phyloP scores from a whole-genome alignment of 2,329 filamentous ascomycete species.

The Ramichloridium luteum region DNA sequence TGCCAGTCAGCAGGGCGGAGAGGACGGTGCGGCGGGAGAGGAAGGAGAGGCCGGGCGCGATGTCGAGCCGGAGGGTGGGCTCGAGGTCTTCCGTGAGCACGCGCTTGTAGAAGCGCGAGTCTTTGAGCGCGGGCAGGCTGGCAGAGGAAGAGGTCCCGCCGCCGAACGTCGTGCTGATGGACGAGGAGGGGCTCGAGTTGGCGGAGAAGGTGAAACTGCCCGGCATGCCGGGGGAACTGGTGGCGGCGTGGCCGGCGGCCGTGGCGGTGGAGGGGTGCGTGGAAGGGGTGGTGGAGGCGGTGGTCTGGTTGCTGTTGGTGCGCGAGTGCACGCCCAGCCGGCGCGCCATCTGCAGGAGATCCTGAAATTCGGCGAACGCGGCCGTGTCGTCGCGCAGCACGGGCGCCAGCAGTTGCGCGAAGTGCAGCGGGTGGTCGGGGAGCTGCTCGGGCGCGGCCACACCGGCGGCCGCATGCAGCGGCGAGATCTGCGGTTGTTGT shows the following conservation, averaged over 20 bases:
- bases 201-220: constrained; percentile 29
- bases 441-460: constrained; percentile 40
- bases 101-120: constrained; percentile 89
- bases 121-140: constrained; percentile 56
- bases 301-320: constrained; percentile 41
- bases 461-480: too few species aligned
- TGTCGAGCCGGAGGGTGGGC: constrained; percentile 79
- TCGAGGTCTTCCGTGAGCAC: constrained; percentile 83
- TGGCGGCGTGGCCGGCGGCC: constrained; percentile 7
- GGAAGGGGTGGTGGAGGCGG: constrained; percentile 22
- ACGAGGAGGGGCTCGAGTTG: constrained; percentile 19
- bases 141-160: constrained; percentile 19
- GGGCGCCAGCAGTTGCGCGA: constrained; percentile 71
- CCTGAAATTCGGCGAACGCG: constrained; percentile 74
- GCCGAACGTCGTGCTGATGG: constrained; percentile 9
- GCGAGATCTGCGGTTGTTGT: constrained; percentile 33
- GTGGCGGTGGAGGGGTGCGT: constrained; percentile 42
- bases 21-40: constrained; percentile 76
- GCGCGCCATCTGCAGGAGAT: constrained; percentile 56
- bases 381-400: constrained; percentile 70
- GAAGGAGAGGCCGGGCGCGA: constrained; percentile 86
- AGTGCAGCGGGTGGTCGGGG: constrained; percentile 55
- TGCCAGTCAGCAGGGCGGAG: constrained; percentile 70
- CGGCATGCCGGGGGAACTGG: constrained; percentile 30
- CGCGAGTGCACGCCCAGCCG: constrained; percentile 45